Base-by-base conservation (phyloP, 192 early-diverging fungal species). In the Cladochytrium replicatum region DNA sequence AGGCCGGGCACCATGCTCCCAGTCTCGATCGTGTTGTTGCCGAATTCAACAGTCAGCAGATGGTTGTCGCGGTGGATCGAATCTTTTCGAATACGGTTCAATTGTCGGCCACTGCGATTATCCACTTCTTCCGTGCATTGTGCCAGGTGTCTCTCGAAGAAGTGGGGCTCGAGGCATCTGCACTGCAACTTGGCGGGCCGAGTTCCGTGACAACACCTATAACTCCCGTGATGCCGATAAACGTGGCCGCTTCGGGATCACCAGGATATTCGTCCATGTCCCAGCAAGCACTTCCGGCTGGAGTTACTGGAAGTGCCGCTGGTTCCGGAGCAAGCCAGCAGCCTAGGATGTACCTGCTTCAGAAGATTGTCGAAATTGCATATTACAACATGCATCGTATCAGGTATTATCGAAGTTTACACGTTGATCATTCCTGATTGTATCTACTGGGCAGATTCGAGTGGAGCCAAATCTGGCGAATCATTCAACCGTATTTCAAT, bases 321-420 rank as follows among this genome's bases (percentile, higher is more conserved):
- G n/a, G n/a, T n/a, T n/a, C n/a, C n/a, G n/a, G n/a, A n/a, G n/a
- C n/a, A n/a, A n/a, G 31, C 22, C 39, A n/a, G 31, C 57, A n/a
- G n/a, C n/a, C 89, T 39, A 65, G 92, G 17, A 84, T 90, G 80
- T 97, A 88, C 67, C 84, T 87, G 54, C 66, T 97, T 50, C 90
- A 90, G 56, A 93, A 93, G 54, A 75, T 97, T 43, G 93, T 97
- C 1, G 93, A 97, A 56, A 90, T 97, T 43, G 81, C 88, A 0
- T 88, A 97, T 67, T 97, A 97, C 71, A 97, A 97, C 63, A 93
- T 97, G 89, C 74, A 72, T 30, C 85, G 93, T 50, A 97, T 97
- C 59, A 78, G 93, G 43, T 82, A 88, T 57, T 89, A 93, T 63
- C 93, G 93, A 91, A 93, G 60, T 80, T 96, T 37, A 93, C 90